Percentiles rank a stretch among this genome's conserved stretches.
Conservation (phyloP, 2,329 filamentous ascomycete genomes). For the Aureobasidium vineae region DNA sequence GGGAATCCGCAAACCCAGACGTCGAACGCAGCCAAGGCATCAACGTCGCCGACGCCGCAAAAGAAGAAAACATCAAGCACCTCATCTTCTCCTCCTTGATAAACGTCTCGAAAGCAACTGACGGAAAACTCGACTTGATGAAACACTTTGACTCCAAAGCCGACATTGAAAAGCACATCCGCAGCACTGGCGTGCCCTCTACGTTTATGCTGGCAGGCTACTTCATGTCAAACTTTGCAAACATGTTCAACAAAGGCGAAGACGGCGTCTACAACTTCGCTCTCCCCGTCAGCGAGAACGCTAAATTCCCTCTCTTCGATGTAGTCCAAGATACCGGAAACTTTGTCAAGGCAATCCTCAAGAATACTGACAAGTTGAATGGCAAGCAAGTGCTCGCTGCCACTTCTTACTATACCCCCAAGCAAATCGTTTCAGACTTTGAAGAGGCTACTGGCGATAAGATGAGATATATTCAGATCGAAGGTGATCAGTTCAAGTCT, state of each 20-base stretch:
- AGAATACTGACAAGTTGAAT: conserved; percentile 32
- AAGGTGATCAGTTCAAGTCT: conserved; percentile 32
- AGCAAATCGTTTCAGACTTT: conserved; percentile 32
- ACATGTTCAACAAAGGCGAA: conserved; percentile 21
- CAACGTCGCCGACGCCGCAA: conserved; percentile 38
- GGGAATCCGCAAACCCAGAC: conserved; percentile 42
- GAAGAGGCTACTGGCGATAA: conserved; percentile 32
- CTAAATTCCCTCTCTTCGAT: conserved; percentile 35
- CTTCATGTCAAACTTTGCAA: conserved; percentile 29
- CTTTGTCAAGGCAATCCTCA: conserved; percentile 32
- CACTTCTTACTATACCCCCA: conserved; percentile 35
- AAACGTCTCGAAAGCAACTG: conserved; percentile 34
- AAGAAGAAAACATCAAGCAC: conserved; percentile 39
- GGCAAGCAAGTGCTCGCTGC: conserved; percentile 34
- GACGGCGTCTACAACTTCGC: conserved; percentile 31
- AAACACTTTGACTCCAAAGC: conserved; percentile 44
- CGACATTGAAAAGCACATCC: conserved; percentile 37
- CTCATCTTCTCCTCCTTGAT: conserved; percentile 42
- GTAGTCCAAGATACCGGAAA: conserved; percentile 34
- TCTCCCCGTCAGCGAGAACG: conserved; percentile 33
- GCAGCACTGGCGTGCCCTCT: conserved; percentile 32
- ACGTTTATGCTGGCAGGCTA: conserved; percentile 34
- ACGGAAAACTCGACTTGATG: conserved; percentile 37
- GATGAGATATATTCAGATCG: conserved; percentile 33
- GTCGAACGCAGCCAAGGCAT: conserved; percentile 38